Conservation (phyloP, 2,329 filamentous ascomycete genomes). For the Fusarium dlaminii region DNA sequence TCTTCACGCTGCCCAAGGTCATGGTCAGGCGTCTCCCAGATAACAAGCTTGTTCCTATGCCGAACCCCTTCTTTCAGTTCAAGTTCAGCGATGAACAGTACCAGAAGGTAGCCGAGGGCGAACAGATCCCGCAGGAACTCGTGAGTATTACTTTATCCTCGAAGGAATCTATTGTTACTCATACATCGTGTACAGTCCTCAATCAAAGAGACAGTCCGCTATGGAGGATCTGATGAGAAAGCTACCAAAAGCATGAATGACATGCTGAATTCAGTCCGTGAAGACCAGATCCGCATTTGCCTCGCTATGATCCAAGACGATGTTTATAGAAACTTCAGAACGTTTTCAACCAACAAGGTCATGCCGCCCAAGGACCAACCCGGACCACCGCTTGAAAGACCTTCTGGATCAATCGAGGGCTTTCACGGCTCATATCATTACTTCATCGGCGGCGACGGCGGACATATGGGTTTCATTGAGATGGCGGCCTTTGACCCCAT, state of each 20-base stretch:
- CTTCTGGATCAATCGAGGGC: accelerated
- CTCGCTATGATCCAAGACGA: not conserved
- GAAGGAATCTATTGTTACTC: accelerated
- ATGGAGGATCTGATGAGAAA: accelerated
- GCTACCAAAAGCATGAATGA: accelerated
- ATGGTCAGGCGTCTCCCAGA: not conserved
- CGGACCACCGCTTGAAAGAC: accelerated
- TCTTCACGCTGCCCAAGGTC: not conserved
- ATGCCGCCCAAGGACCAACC: accelerated
- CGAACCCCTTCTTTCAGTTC: not conserved
- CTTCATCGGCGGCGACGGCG: accelerated
- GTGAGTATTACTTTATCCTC: not conserved
- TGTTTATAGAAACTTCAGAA: not conserved
- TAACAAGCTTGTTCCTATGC: accelerated
- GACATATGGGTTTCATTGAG: accelerated
- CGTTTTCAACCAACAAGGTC: not conserved
- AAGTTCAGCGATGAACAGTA: accelerated
- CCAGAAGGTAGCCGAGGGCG: too few relatives aligned
- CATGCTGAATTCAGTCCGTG: accelerated
- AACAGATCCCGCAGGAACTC: too few relatives aligned
- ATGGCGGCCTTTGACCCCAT: not conserved
- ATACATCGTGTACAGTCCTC: accelerated
- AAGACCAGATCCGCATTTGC: accelerated
- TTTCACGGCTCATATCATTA: accelerated
- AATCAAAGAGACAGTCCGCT: accelerated